Evolutionary conservation across 345 rosid genomes (phyloP).

Genomic region (Combretum micranthum): DNA sequence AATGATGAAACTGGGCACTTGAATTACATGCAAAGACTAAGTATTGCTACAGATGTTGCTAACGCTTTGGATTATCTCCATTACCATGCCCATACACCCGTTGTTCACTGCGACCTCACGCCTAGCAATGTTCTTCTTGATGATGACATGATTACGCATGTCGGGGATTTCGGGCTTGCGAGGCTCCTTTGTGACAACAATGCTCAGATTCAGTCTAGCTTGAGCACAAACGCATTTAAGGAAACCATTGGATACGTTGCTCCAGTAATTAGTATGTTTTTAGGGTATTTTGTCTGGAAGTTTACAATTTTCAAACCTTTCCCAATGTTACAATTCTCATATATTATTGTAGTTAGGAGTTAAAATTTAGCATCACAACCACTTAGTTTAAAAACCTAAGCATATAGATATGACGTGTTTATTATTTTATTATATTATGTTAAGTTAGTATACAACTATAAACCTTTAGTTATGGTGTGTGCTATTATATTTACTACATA

Average conservation of each 20-base stretch:
- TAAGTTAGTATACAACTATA: no score
- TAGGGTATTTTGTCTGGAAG: no score
- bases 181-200: slow-evolving; percentile 12
- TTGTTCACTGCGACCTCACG: slow-evolving; percentile 35
- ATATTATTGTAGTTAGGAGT: no score
- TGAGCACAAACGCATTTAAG: slow-evolving; percentile 17
- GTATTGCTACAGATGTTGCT: slow-evolving; percentile 25
- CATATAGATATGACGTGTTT: no score
- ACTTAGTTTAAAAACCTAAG: no score
- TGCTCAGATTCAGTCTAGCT: slow-evolving; percentile 2
- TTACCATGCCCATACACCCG: slow-evolving; percentile 8
- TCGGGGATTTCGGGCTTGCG: slow-evolving; percentile 29
- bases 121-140: slow-evolving; percentile 45
- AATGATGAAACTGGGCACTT: slow-evolving; percentile 11
- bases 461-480: no score
- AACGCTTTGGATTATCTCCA: slow-evolving; percentile 27
- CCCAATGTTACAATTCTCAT: no score
- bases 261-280: no score
- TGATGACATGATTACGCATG: slow-evolving; percentile 15
- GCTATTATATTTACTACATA: no score
- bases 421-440: no score
- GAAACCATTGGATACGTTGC: slow-evolving; percentile 22
- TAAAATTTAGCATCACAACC: no score
- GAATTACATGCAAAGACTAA: slow-evolving; percentile 24
- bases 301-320: no score